Conservation (phyloP, 148 eudicot species). For the Dianthus caryophyllus region DNA sequence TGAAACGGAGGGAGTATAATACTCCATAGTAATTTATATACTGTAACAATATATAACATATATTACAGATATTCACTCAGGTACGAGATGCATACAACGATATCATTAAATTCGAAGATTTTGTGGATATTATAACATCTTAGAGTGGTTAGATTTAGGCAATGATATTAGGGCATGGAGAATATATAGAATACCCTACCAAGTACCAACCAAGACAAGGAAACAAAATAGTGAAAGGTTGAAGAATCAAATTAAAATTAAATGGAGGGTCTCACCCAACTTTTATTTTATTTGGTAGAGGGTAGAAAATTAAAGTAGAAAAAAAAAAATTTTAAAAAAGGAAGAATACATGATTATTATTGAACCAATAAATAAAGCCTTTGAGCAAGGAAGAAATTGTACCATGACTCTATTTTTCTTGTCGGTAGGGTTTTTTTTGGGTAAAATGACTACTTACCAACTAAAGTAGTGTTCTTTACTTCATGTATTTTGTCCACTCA, state of each 20-base stretch:
- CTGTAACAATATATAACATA: too few species aligned
- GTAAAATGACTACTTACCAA: slow-evolving; percentile 34
- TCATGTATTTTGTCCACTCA: not conserved
- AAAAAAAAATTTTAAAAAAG: not conserved
- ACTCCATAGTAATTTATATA: too few species aligned
- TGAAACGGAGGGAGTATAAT: too few species aligned
- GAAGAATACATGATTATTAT: too few species aligned
- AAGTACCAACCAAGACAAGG: slow-evolving; percentile 21
- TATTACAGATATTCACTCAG: too few species aligned
- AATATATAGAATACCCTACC: slow-evolving; percentile 9
- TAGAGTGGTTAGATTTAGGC: not conserved
- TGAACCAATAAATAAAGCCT: slow-evolving; percentile 7
- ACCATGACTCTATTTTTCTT: slow-evolving; percentile 20
- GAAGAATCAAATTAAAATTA: slow-evolving; percentile 27
- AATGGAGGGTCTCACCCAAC: slow-evolving; percentile 7
- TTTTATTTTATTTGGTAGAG: slow-evolving; percentile 20
- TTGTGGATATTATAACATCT: not conserved
- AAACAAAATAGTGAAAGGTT: slow-evolving; percentile 26
- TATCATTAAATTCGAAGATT: too few species aligned
- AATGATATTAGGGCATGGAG: slow-evolving; percentile 6
- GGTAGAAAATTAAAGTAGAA: slow-evolving; percentile 25
- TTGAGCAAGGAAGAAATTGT: not conserved
- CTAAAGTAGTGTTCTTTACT: slow-evolving; percentile 25
- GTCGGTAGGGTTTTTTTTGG: slow-evolving; percentile 26
- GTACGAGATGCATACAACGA: too few species aligned